Evolutionary conservation across 306 rosid genomes (phyloP).

Genomic region (Rosa chinensis): DNA sequence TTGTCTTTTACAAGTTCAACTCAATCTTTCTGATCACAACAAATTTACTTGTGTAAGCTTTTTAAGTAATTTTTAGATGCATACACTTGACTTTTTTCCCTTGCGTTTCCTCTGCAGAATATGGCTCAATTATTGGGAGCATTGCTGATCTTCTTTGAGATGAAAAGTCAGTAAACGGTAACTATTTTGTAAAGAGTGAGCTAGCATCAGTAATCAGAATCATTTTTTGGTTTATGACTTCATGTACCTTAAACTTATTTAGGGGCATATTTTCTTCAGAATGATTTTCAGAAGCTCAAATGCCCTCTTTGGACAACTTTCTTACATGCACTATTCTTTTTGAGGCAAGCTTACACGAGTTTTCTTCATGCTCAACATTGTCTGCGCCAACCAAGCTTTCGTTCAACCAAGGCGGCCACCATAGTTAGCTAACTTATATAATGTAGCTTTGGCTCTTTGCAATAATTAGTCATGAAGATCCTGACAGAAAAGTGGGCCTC

Average conservation of each 20-base stretch:
- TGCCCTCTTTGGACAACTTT: not conserved
- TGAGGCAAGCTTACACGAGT: not conserved
- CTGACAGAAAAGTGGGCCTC: not conserved
- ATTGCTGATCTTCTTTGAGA: constrained; percentile 54
- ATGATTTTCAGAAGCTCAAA: not conserved
- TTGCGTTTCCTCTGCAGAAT: constrained; percentile 44
- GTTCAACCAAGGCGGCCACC: not conserved
- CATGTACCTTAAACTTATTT: not conserved
- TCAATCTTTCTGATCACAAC: no score
- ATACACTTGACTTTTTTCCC: no score
- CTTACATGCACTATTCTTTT: not conserved
- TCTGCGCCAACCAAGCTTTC: not conserved
- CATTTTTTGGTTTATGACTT: not conserved
- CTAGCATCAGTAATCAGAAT: not conserved
- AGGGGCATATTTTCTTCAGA: not conserved
- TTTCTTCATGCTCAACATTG: not conserved
- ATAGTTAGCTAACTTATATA: not conserved
- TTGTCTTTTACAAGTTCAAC: no score
- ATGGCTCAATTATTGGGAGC: constrained; percentile 59
- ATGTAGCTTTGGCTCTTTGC: not conserved
- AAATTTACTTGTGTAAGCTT: no score
- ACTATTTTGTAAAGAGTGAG: constrained; percentile 16
- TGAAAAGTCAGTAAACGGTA: constrained; percentile 53
- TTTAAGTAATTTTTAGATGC: no score
- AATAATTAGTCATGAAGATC: not conserved